Evolutionary conservation across 192 early-diverging fungal genomes (phyloP), one percentile per base, ranked within the genome.

Genomic region (Umbelopsis ramanniana): DNA sequence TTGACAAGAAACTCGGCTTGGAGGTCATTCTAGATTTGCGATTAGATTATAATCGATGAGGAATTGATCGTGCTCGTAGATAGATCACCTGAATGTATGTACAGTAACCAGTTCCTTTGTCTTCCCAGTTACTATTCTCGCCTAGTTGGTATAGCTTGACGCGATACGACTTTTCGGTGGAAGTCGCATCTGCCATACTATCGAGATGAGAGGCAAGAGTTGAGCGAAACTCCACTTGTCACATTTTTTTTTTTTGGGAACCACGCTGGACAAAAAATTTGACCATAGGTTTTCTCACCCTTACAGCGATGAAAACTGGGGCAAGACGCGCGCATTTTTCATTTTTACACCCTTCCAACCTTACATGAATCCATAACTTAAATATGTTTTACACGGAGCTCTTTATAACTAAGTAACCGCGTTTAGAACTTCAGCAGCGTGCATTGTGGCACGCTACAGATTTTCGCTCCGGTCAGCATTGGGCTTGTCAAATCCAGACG

Each of bases 131-230:
- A 19, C 84, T 87, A 23, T 86, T 88, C 22, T 81, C 70, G 46
- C 87, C 88, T 43, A 95, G 84, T 69, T 89, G 89, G 80, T 95
- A 97, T 46, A 97, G 89, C 76, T 94, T 95, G 46, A 96, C 96
- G 77, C 95, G 87, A 40, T 48, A 57, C 40, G 74, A 57, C 55
- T 72, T 63, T 63, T 63, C 57, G 17, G 57, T 37, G 57, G 57
- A 63, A 63, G 57, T 63, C 79, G 83, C 81, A 72, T 83, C 77
- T 74, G 77, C 77, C 71, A 81, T 82, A 47, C 57, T 63, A 63
- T 63, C 57, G 57, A 63, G 57, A 50, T 50, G 48, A 38, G 33
- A 63, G 57, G 57, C 26, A 29, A 63, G 26, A 26, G 29, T 29
- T 57, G 33, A 37, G 33, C 29, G 57, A 63, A 63, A 63, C 26